Base-by-base conservation (phyloP, 1,284 basidiomycete genomes). In the Rhodotorula glutinis region DNA sequence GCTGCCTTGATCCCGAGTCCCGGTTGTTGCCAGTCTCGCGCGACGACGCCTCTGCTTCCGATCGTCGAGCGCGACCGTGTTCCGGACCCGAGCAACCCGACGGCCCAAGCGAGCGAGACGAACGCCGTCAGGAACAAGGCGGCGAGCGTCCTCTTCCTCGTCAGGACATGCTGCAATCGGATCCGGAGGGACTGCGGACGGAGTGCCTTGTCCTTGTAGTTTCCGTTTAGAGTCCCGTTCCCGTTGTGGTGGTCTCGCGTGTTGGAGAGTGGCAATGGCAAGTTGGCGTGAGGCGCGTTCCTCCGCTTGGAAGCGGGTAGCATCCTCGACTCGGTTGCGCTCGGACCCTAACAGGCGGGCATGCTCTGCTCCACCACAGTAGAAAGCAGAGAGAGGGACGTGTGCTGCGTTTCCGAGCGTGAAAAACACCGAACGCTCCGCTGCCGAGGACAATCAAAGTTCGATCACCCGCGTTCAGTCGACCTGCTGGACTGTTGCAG, bases 1-100 rank as follows among this genome's bases (percentile, higher is more conserved):
- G 11, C 33, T 30, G 9, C 44, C 46, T 17, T 17, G 5, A 2
- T 1, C 14, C 17, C 33, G 2, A 5, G 16, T 19, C 5, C 33
- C 27, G 21, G 25, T 25, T 17, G 23, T 21, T 25, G 3, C 53
- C 66, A 67, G 21, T 57, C 54, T 13, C 66, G 38, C 13, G 62
- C 66, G 21, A 64, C 54, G 8, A 67, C 66, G 23, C 41, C 40
- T 3, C 19, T 33, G 13, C 58, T 62, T 13, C 51, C 62, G n/a
- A n/a, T 23, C 1, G 19, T 54, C 49, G 7, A 43, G 16, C 33
- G 33, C 66, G n/a, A n/a, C 13, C 16, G 2, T 9, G 10, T 49
- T 16, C 25, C 44, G 41, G 10, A 13, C 29, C 0, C 30, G 17
- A 1, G 30, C 3, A 7, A 30, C 33, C 33, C 33, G 25, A 67